Conservation (phyloP, 305 asterid species). For the Fraxinus ornus region DNA sequence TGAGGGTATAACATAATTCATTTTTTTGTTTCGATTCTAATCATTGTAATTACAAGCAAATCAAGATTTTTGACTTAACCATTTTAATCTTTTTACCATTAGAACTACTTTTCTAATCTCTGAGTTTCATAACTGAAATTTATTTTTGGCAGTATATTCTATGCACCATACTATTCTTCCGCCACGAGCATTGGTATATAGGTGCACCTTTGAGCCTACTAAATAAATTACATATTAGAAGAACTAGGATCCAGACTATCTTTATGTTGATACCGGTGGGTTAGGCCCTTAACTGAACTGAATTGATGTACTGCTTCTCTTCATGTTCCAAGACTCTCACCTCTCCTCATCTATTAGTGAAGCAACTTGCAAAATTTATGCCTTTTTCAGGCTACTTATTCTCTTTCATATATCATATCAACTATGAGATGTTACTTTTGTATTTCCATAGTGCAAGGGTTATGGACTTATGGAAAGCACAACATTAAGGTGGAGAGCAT, state of each 20-base stretch:
- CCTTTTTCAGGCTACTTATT: background rate
- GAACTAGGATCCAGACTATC: slow-evolving; percentile 9
- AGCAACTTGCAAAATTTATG: background rate
- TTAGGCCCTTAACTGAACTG: background rate
- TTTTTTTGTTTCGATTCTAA: background rate
- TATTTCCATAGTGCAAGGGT: background rate
- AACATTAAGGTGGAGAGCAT: background rate
- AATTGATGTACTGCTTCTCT: background rate
- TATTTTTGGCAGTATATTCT: background rate
- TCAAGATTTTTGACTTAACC: background rate
- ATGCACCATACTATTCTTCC: background rate
- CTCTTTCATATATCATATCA: background rate
- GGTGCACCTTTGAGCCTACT: background rate
- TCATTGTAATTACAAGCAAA: background rate
- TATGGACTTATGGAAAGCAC: background rate
- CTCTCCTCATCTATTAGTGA: background rate
- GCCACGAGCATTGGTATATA: background rate
- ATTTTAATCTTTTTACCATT: background rate
- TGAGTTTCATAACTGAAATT: background rate
- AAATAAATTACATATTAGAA: background rate
- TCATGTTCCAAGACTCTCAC: background rate
- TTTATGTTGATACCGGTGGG: background rate
- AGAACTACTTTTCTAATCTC: background rate
- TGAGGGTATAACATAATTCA: background rate
- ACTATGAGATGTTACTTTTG: background rate